Conservation (phyloP, 345 rosid genomes). For the Bruguiera sexangula region DNA sequence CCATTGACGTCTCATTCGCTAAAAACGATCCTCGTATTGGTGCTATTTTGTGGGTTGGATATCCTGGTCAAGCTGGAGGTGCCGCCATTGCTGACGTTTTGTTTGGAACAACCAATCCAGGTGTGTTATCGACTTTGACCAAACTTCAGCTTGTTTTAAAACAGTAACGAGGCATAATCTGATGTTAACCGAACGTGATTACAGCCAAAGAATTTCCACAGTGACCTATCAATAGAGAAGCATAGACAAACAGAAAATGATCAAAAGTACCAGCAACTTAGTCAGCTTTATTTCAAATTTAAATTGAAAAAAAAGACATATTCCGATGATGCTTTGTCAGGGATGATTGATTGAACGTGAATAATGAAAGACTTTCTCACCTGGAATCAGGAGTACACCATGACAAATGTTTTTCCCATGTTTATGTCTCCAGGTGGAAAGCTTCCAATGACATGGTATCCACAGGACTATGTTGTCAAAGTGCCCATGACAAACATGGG, state of each 20-base stretch:
- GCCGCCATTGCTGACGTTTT: constrained; percentile 33
- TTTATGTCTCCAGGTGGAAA: constrained; percentile 24
- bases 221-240: too few relatives aligned
- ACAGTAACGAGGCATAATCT: too few relatives aligned
- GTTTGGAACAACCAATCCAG: constrained; percentile 29
- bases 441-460: constrained; percentile 39
- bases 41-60: constrained; percentile 35
- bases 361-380: neutral
- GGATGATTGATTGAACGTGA: neutral
- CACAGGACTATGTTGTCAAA: constrained; percentile 25
- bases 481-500: constrained; percentile 36
- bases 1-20: constrained; percentile 31
- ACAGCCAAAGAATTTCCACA: too few relatives aligned
- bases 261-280: neutral
- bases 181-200: too few relatives aligned
- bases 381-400: too few relatives aligned
- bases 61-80: constrained; percentile 36
- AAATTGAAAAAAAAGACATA: neutral
- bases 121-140: neutral
- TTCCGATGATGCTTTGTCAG: neutral
- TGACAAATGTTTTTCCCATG: neutral
- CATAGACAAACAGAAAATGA: too few relatives aligned
- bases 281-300: neutral
- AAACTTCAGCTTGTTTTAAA: too few relatives aligned
- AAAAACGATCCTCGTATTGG: constrained; percentile 30